phyloP scores from a whole-genome alignment of 2,329 filamentous ascomycete species.

The Berkeleyomyces rouxiae region DNA sequence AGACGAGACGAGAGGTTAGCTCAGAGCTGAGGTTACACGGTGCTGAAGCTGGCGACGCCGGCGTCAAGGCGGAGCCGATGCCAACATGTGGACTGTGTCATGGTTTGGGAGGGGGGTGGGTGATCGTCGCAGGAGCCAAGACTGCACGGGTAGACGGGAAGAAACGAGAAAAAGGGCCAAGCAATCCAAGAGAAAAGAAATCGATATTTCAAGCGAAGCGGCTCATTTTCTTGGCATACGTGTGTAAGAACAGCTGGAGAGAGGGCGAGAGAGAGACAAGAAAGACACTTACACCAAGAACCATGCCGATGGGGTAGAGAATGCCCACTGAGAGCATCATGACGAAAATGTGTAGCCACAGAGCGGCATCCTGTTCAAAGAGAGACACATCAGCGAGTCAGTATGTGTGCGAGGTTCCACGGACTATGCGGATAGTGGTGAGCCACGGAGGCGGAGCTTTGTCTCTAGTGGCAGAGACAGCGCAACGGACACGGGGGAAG shows the following conservation, averaged over 20 bases:
- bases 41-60: not conserved
- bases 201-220: not conserved
- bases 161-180: not conserved
- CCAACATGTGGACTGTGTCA: not conserved
- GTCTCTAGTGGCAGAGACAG: not conserved
- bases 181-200: not conserved
- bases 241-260: not conserved
- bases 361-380: constrained; percentile 46
- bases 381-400: not conserved
- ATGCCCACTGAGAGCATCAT: constrained; percentile 81
- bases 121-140: not conserved
- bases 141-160: not conserved
- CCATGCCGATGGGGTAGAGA: constrained; percentile 89
- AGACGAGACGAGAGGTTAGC: constrained; percentile 4
- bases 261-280: not conserved
- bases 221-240: not conserved
- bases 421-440: not conserved
- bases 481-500: not conserved
- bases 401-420: not conserved
- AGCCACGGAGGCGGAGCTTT: not conserved
- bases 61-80: not conserved
- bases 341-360: constrained; percentile 89
- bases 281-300: constrained; percentile 54
- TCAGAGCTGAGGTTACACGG: not conserved
- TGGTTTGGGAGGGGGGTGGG: not conserved